Base-by-base conservation (phyloP, 371 early-diverging fungal genomes). In the Coemansia sp. region DNA sequence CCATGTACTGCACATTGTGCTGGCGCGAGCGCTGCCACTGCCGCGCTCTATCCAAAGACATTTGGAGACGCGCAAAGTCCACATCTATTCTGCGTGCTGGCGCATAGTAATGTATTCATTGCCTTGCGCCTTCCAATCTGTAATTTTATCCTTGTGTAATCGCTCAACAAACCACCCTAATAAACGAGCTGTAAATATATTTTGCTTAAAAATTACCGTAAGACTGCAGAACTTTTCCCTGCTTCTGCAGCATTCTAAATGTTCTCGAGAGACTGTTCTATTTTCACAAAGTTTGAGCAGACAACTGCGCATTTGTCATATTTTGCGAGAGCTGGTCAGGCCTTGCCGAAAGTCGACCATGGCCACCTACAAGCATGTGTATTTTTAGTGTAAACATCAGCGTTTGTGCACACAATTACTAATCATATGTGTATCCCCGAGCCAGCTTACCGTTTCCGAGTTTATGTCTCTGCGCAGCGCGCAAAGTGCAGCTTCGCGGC, bases 401-500 rank as follows among this genome's bases (percentile, higher is more conserved):
- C 29, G 21, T 52, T 21, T 24, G 13, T 26, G 28, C 44, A 44
- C n/a, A 9, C 44, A 44, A 44, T 44, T 44, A 44, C 44, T 44
- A 44, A 23, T 41, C 23, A 23, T 41, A 58, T 46, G 58, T 29
- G 41, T 36, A 51, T 49, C 54, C 13, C 54, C 13, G 54, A 54
- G 54, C 28, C 28, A 54, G 51, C 21, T 26, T 80, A 74, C 80
- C 52, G 58, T 62, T 2, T 54, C 56, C 7, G 68, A 55, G 17
- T 53, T 32, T n/a, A 80, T 80, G 32, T 75, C 66, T 36, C 67
- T 60, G 9, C 79, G 71, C 32, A 81, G 60, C 41, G 80, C 62
- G 15, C 69, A 69, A 24, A 82, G 67, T 11, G 83, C 82, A 1
- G 82, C 82, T 28, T 80, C 80, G 32, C 76, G 79, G 32, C 71